Evolutionary conservation across 1,139 yeast species (phyloP), one percentile per base, ranked within the genome.

Genomic region (Blastobotrys arbuscula): DNA sequence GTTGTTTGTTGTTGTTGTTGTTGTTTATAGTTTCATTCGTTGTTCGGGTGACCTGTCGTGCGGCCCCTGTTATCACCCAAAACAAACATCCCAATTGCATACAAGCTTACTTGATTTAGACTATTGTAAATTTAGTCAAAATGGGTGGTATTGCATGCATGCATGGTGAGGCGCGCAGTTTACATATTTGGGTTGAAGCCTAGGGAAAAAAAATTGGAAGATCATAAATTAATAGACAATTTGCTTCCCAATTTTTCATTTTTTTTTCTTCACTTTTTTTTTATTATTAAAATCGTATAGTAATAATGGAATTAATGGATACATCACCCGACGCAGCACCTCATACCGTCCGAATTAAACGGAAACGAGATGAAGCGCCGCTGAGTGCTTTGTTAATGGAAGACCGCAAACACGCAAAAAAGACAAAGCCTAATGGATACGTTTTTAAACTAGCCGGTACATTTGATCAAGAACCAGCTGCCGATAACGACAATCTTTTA

Each of bases 361-460:
- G 97, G 54, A 83, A 84, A 62, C 75, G 96, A 53, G 82, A 81
- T 49, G 94, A 87, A 60, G 96, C 86, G 56, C 95, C 96, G 1
- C 73, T 90, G 21, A 88, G 85, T 57, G 95, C 96, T 0, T 73
- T 90, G 55, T 70, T 45, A 18, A 39, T 45, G 39, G 48, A 45
- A 21, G 48, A 45, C n/a, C 43, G 40, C 13, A 45, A 45, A 15
- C 24, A 58, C 44, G 70, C 67, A 35, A 78, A 78, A 56, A 61
- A 77, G 45, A 69, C 78, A 15, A 75, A 76, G 47, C 55, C 59
- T 12, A 61, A 58, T 31, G 53, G 55, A 6, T 60, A 54, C 50
- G 55, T 81, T 39, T 84, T 82, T 68, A 78, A 76, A 53, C 69
- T 84, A 21, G 78, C 84, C 1, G 71, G 85, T 53, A 84, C 94